These are phyloP conservation scores for Yamadazyma triangularis DNA, from an alignment of 1,139 yeast species.

Conservation along the genomic window DNA sequence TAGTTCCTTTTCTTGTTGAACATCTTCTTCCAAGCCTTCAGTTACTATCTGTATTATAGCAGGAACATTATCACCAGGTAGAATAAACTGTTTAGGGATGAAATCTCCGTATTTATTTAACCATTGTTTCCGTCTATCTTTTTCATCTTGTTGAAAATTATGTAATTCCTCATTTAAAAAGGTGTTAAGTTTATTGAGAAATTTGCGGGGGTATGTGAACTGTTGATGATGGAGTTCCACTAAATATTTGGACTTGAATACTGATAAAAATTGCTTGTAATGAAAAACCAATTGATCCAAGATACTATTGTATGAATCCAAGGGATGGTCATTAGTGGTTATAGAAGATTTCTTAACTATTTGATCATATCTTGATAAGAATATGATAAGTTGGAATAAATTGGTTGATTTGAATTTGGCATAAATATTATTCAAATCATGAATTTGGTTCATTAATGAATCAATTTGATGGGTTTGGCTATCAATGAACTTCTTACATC, in stretches of 20 bases:
- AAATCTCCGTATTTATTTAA: slow-evolving; percentile 36
- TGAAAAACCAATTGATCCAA: slow-evolving; percentile 31
- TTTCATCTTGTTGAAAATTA: slow-evolving; percentile 32
- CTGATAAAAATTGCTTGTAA: slow-evolving; percentile 30
- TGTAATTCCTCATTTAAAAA: slow-evolving; percentile 33
- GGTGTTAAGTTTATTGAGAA: slow-evolving; percentile 25
- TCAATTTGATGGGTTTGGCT: slow-evolving; percentile 16
- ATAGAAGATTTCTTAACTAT: slow-evolving; percentile 13
- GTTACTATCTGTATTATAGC: slow-evolving; percentile 39
- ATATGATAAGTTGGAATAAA: slow-evolving; percentile 22
- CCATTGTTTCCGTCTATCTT: slow-evolving; percentile 34
- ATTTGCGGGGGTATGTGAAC: slow-evolving; percentile 36
- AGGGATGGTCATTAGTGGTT: slow-evolving; percentile 14
- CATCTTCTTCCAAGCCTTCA: slow-evolving; percentile 31
- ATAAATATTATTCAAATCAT: slow-evolving; percentile 16
- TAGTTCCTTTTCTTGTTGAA: slow-evolving; percentile 20
- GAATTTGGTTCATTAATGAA: slow-evolving; percentile 10
- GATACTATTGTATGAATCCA: slow-evolving; percentile 21
- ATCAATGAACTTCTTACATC: slow-evolving; percentile 24
- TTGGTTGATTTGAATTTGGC: slow-evolving; percentile 20
- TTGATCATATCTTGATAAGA: slow-evolving; percentile 16
- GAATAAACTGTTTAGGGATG: slow-evolving; percentile 36
- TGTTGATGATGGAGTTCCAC: slow-evolving; percentile 39
- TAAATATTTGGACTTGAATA: slow-evolving; percentile 35
- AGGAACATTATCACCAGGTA: slow-evolving; percentile 43